Conservation (phyloP, 805 yeast species). For the Starmerella ratchasimensis region DNA sequence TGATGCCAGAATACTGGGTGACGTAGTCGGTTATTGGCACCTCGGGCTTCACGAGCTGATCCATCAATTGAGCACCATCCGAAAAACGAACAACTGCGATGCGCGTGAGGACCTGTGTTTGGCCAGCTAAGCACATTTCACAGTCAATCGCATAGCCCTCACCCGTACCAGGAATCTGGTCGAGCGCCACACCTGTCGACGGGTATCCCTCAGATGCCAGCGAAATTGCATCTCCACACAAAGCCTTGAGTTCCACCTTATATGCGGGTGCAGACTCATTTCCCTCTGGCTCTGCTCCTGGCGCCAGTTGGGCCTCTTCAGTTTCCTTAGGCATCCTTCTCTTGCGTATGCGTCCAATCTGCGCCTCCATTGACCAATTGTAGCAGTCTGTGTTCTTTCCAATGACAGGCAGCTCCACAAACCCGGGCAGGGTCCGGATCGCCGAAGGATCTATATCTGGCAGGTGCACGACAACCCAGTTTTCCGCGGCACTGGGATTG, state of each 20-base stretch:
- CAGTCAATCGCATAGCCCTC: constrained; percentile 73
- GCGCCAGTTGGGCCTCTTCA: not conserved
- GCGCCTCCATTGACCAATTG: constrained; percentile 1
- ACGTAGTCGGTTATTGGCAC: constrained; percentile 65
- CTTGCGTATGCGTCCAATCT: not conserved
- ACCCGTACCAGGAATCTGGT: constrained; percentile 3
- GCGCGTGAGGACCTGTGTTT: constrained; percentile 59
- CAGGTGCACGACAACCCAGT: constrained; percentile 9
- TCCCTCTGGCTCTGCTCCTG: not conserved
- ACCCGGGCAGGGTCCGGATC: not conserved
- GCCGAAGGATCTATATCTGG: constrained; percentile 1
- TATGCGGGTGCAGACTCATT: not conserved
- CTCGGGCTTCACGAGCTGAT: constrained; percentile 70
- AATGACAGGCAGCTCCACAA: not conserved
- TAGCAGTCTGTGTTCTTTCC: constrained; percentile 1
- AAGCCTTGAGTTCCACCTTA: constrained; percentile 27
- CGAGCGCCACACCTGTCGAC: constrained; percentile 6
- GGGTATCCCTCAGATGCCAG: constrained; percentile 11
- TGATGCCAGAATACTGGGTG: constrained; percentile 78
- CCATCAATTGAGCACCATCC: constrained; percentile 42
- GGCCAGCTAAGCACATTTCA: constrained; percentile 68
- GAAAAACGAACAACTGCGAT: constrained; percentile 42
- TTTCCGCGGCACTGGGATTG: not conserved
- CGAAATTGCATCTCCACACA: constrained; percentile 23
- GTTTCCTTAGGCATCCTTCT: not conserved